Conservation (phyloP, 352 stramenopile species). For the Thalassiosira pacifica region DNA sequence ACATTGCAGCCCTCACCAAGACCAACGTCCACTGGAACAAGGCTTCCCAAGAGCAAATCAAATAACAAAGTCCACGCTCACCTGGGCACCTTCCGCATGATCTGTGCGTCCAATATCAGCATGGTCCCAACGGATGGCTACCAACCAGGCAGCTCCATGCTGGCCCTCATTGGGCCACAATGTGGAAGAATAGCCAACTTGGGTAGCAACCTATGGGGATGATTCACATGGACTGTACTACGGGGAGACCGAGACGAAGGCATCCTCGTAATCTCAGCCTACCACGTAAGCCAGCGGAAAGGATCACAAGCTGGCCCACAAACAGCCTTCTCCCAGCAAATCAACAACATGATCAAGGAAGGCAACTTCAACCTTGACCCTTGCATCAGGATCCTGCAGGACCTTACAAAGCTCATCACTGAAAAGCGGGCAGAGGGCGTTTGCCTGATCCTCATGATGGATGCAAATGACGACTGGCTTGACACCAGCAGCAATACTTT, state of each 20-base stretch:
- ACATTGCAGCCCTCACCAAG: not conserved
- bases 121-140: too few species aligned
- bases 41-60: not conserved
- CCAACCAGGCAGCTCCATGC: not conserved
- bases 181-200: not conserved
- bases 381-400: not conserved
- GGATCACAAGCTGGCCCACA: not conserved
- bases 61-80: too few species aligned
- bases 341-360: not conserved
- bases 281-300: not conserved
- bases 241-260: not conserved
- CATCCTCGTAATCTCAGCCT: not conserved
- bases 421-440: conserved; percentile 1
- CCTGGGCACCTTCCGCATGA: not conserved
- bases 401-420: not conserved
- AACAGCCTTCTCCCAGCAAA: not conserved
- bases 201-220: not conserved
- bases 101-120: not conserved
- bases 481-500: not conserved
- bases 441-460: conserved; percentile 6
- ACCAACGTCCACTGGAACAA: not conserved
- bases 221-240: not conserved
- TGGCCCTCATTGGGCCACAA: not conserved
- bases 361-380: not conserved
- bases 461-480: not conserved